These are phyloP conservation scores for Trichophyton benhamiae DNA, from an alignment of 2,329 filamentous ascomycete genomes.

Conservation along the genomic window DNA sequence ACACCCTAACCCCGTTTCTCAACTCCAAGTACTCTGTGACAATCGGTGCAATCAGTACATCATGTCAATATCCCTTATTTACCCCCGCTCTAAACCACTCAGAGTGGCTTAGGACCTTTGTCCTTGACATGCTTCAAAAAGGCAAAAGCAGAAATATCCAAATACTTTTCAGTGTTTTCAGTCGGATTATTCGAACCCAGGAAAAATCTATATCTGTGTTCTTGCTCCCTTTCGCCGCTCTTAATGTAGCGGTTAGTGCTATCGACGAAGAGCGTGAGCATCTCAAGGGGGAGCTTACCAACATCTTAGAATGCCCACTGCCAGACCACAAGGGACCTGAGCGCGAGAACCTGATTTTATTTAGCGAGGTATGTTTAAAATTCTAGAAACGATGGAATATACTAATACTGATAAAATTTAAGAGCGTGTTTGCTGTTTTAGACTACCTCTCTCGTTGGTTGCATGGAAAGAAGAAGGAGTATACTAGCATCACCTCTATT, in stretches of 20 bases:
- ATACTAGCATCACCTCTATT: constrained; percentile 23
- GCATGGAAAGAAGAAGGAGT: constrained; percentile 56
- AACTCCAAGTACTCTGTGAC: constrained; percentile 69
- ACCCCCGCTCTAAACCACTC: constrained; percentile 54
- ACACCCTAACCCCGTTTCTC: constrained; percentile 77
- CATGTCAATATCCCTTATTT: constrained; percentile 67
- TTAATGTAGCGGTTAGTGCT: constrained; percentile 71
- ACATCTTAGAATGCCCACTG: constrained; percentile 57
- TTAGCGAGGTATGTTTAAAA: constrained; percentile 58
- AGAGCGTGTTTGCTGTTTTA: constrained; percentile 79
- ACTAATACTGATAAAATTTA: constrained; percentile 7
- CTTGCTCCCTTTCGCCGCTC: constrained; percentile 70
- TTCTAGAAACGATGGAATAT: neutral
- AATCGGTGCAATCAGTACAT: constrained; percentile 42
- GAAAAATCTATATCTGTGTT: constrained; percentile 80
- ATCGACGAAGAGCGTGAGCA: constrained; percentile 50
- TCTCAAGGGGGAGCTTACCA: constrained; percentile 60
- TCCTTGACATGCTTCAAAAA: constrained; percentile 68
- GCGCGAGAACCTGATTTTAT: constrained; percentile 66
- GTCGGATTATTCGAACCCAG: constrained; percentile 70
- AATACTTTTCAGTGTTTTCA: constrained; percentile 68
- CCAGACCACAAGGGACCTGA: constrained; percentile 43
- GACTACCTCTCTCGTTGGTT: constrained; percentile 90
- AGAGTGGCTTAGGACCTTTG: constrained; percentile 69
- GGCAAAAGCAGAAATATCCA: constrained; percentile 61